These are phyloP conservation scores for Tricholoma sp. DNA, from an alignment of 768 basidiomycete species.

Conservation along the genomic window DNA sequence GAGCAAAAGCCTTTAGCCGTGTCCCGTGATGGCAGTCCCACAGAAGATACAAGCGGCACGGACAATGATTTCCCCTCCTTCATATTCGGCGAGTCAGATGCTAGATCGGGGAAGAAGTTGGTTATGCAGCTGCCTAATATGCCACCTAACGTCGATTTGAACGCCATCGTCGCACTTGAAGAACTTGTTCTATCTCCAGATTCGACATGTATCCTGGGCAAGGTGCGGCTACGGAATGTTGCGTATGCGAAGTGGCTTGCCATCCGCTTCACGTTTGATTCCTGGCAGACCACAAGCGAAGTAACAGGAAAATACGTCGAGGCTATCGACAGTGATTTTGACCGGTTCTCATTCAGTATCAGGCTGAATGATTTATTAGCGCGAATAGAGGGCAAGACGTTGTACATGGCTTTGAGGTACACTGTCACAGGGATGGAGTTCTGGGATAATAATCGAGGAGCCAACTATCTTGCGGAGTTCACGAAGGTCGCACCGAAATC, in stretches of 20 bases:
- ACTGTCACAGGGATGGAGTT: slow-evolving; percentile 66
- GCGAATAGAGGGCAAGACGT: slow-evolving; percentile 76
- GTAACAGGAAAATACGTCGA: slow-evolving; percentile 70
- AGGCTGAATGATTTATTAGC: slow-evolving; percentile 73
- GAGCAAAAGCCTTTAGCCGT: slow-evolving; percentile 96
- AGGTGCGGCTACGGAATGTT: slow-evolving; percentile 76
- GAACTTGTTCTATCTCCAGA: slow-evolving; percentile 47
- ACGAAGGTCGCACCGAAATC: slow-evolving; percentile 24
- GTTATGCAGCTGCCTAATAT: slow-evolving; percentile 68
- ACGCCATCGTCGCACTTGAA: slow-evolving; percentile 51
- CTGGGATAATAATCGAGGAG: slow-evolving; percentile 88
- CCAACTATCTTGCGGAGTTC: slow-evolving; percentile 79
- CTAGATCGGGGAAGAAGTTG: slow-evolving; percentile 31
- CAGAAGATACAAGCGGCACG: slow-evolving; percentile 75
- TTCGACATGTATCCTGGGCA: slow-evolving; percentile 58
- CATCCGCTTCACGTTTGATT: slow-evolving; percentile 89
- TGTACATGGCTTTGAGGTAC: slow-evolving; percentile 77
- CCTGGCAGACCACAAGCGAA: slow-evolving; percentile 95
- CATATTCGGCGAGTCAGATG: slow-evolving; percentile 45
- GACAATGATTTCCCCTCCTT: slow-evolving; percentile 73
- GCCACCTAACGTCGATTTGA: slow-evolving; percentile 37
- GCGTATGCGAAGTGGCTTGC: slow-evolving; percentile 85
- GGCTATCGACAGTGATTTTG: slow-evolving; percentile 46
- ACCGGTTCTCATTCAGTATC: slow-evolving; percentile 75
- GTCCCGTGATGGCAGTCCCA: slow-evolving; percentile 85